Base-by-base conservation (phyloP, 2,329 filamentous ascomycete species). In the Fusarium xylarioides region DNA sequence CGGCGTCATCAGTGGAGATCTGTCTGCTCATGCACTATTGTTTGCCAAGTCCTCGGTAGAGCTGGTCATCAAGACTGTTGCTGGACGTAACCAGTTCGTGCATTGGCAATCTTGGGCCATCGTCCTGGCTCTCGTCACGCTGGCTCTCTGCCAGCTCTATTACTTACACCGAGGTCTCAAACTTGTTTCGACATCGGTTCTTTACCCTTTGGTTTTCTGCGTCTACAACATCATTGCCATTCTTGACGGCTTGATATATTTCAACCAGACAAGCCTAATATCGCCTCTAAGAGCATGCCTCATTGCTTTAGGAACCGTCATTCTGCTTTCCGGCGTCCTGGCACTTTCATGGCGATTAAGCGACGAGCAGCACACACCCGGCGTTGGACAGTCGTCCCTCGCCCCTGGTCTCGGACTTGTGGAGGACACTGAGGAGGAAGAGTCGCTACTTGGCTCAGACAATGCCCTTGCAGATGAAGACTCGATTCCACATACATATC, bases 211-310 rank as follows among this genome's bases (percentile, higher is more conserved):
- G 76, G 95, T 98, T 43, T 99, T 99, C 83, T 99, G 96, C 87
- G 91, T 98, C 73, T 99, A 98, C 87, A 99, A 99, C 86, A 97
- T 99, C 79, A 95, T 98, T 79, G 96, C 96, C 74, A 99, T 99
- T 76, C 86, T 98, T 75, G 96, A 99, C 82, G 96, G 96, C 37
- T 87, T 99, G 75, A 97, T 99, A 77, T 99, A 98, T 83, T 99
- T 98, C 84, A 89, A 92, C 77, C 96, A 99, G 82, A 93, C 92
- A 59, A 92, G 94, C 73, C 88, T 93, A 63, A 90, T 99, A 71
- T 91, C 91, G 21, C 87, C 90, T 2, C 83, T 96, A 5, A 91
- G 94, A 78, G 95, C 93, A 21, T 90, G 91, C 42, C 88, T 97
- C 47, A 97, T 98, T 71, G 90, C 95, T 0, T 82, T 99, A 4